These are phyloP conservation scores for Leccinum fibrillosum DNA, from an alignment of 768 basidiomycete genomes.

Conservation along the genomic window DNA sequence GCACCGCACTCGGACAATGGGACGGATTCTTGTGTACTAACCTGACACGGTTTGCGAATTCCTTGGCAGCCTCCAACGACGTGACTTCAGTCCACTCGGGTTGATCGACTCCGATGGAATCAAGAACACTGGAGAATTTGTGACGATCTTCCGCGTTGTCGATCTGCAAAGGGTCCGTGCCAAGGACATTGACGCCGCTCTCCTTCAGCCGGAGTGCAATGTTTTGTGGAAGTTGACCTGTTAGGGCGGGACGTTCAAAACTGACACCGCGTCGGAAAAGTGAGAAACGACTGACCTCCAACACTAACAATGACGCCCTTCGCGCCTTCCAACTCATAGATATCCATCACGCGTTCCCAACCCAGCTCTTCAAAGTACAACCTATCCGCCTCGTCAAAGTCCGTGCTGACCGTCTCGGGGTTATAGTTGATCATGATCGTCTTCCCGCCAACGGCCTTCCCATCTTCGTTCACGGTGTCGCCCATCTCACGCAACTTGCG, in stretches of 20 bases:
- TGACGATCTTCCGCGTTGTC: constrained; percentile 98
- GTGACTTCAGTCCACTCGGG: constrained; percentile 95
- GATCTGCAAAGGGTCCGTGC: constrained; percentile 93
- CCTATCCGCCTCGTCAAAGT: constrained; percentile 99
- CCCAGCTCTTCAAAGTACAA: constrained; percentile 99
- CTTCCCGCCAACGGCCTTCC: constrained; percentile 44
- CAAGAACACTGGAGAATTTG: constrained; percentile 97
- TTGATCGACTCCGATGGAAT: constrained; percentile 93
- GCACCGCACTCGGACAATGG: neutral
- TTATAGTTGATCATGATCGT: constrained; percentile 99
- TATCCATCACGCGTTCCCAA: constrained; percentile 98
- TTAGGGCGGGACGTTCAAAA: neutral
- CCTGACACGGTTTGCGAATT: constrained; percentile 84
- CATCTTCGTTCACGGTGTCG: constrained; percentile 19
- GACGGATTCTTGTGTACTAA: constrained; percentile 5
- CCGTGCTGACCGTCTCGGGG: constrained; percentile 98
- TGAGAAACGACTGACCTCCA: constrained; percentile 60
- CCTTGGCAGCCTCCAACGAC: constrained; percentile 85
- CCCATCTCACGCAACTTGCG: constrained; percentile 90
- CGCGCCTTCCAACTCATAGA: constrained; percentile 93
- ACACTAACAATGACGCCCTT: constrained; percentile 95
- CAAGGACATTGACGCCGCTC: constrained; percentile 87
- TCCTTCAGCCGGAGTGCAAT: constrained; percentile 95
- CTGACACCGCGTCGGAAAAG: neutral
- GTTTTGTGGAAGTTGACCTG: constrained; percentile 97